These are phyloP conservation scores for Brassica cretica DNA, from an alignment of 345 rosid genomes.

Conservation along the genomic window DNA sequence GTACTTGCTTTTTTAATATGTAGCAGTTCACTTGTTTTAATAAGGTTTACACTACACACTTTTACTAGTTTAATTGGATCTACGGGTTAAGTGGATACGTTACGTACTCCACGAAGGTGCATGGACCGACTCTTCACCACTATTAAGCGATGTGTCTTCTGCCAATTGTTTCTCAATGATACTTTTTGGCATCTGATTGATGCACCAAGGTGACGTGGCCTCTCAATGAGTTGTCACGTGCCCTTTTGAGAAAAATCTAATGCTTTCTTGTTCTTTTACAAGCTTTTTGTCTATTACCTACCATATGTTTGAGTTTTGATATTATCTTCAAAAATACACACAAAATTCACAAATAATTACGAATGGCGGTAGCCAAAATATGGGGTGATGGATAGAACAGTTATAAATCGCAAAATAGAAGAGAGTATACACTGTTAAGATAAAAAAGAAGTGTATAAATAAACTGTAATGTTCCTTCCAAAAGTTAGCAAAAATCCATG, in stretches of 20 bases:
- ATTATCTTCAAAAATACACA: conserved; percentile 11
- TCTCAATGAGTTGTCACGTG: conserved; percentile 11
- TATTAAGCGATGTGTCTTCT: conserved; percentile 26
- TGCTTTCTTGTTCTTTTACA: background rate
- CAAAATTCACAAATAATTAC: no score
- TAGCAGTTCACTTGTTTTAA: background rate
- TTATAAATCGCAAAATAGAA: background rate
- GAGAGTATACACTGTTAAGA: background rate
- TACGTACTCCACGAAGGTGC: conserved; percentile 5
- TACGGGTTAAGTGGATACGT: conserved; percentile 24
- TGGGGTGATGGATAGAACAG: background rate
- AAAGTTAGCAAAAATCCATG: background rate
- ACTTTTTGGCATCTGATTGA: conserved; percentile 25
- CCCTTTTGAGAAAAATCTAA: background rate
- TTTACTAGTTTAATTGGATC: conserved; percentile 26
- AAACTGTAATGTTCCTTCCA: background rate
- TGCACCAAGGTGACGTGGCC: conserved; percentile 18
- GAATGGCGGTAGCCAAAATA: background rate
- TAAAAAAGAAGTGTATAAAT: background rate
- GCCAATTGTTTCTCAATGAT: conserved; percentile 19
- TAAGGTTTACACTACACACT: background rate
- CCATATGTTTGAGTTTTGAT: conserved; percentile 20
- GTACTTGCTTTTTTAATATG: background rate
- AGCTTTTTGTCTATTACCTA: conserved; percentile 16
- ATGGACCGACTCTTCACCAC: conserved; percentile 24